A percentile compares a stretch with the other conserved stretches of the same genome.
Conservation (phyloP, 2,329 filamentous ascomycete genomes). For the Diaporthe humulicola region DNA sequence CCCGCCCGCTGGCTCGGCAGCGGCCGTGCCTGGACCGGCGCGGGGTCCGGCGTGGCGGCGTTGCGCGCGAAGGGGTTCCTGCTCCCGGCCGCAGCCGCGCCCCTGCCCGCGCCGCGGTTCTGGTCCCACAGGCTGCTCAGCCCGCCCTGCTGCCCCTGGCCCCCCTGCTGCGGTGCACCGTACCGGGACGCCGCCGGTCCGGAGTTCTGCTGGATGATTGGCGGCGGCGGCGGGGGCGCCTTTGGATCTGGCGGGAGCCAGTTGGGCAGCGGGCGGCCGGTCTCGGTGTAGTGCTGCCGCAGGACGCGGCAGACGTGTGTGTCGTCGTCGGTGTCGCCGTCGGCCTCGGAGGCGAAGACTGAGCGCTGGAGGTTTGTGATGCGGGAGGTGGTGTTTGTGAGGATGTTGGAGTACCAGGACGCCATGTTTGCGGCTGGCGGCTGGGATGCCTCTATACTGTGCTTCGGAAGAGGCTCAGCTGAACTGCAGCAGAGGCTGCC, state of each 20-base stretch:
- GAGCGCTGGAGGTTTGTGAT: constrained; percentile 68
- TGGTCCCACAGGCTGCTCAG: constrained; percentile 73
- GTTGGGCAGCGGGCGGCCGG: constrained; percentile 81
- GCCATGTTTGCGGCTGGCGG: constrained; percentile 69
- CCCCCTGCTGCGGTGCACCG: constrained; percentile 57
- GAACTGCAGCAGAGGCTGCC: constrained; percentile 27
- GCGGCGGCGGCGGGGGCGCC: constrained; percentile 67
- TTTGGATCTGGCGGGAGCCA: constrained; percentile 96
- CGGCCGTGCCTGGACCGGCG: constrained; percentile 64
- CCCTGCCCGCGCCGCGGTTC: constrained; percentile 45
- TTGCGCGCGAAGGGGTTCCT: constrained; percentile 48
- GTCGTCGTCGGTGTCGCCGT: constrained; percentile 86
- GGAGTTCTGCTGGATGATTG: constrained; percentile 65
- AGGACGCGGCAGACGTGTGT: constrained; percentile 95
- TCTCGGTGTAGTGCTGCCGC: constrained; percentile 92
- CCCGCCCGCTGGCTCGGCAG: constrained; percentile 80
- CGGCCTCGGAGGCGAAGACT: constrained; percentile 70
- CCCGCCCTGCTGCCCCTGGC: constrained; percentile 49
- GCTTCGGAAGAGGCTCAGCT: not conserved
- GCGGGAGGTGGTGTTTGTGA: constrained; percentile 74
- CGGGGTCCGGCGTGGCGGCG: constrained; percentile 51
- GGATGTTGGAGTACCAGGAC: constrained; percentile 84
- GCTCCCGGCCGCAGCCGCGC: constrained; percentile 33
- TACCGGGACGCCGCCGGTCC: constrained; percentile 61
- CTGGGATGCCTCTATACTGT: not conserved